Percentiles rank a stretch among this genome's conserved stretches.
Conservation (phyloP, 768 basidiomycete genomes). For the Cystofilobasidium bisporidii region DNA sequence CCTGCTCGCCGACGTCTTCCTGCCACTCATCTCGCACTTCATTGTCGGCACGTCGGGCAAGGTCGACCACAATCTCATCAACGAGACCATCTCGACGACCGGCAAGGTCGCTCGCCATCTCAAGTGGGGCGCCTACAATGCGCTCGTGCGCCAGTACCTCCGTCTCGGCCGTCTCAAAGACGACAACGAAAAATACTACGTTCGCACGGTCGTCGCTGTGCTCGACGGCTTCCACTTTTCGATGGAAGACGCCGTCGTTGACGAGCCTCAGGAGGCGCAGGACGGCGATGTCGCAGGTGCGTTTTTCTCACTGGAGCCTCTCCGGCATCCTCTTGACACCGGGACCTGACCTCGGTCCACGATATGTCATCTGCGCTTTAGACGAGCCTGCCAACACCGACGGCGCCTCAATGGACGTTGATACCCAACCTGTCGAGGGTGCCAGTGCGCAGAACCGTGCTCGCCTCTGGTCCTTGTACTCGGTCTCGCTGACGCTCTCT, state of each 20-base stretch:
- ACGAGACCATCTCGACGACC: conserved; percentile 72
- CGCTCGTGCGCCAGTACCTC: conserved; percentile 69
- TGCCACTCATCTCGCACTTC: conserved; percentile 78
- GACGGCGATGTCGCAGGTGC: conserved; percentile 32
- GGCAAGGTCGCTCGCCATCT: conserved; percentile 69
- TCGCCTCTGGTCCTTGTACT: no score
- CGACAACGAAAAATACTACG: conserved; percentile 63
- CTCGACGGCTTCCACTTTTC: conserved; percentile 87
- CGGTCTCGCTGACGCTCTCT: no score
- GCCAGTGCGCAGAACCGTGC: not conserved
- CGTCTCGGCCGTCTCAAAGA: conserved; percentile 53
- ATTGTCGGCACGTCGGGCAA: conserved; percentile 50
- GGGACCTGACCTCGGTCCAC: no score
- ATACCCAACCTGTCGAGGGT: conserved; percentile 34
- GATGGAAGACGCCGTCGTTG: conserved; percentile 52
- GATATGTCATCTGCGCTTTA: no score
- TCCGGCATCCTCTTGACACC: no score
- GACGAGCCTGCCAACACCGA: conserved; percentile 33
- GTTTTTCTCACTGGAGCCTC: not conserved
- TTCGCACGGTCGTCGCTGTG: conserved; percentile 73
- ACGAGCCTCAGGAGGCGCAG: conserved; percentile 34
- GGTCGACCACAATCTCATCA: conserved; percentile 73
- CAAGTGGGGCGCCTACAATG: conserved; percentile 73
- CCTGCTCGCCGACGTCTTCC: conserved; percentile 61
- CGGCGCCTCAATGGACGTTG: conserved; percentile 28